Base-by-base conservation (phyloP, 2,329 filamentous ascomycete genomes). In the Botrytis porri region DNA sequence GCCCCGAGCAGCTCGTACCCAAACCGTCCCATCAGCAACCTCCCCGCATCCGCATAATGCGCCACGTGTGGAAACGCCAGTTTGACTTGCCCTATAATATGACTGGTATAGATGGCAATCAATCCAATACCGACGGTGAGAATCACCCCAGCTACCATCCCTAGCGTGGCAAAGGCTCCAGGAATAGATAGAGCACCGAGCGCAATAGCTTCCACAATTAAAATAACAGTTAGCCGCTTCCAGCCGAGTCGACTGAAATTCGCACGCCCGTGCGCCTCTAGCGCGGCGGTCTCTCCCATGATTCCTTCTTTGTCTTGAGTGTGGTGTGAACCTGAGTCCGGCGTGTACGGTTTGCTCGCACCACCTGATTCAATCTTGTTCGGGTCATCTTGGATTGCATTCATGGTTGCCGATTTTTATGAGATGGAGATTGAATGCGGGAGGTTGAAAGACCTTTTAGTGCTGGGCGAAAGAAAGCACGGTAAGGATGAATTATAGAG, bases 1-100 rank as follows among this genome's bases (percentile, higher is more conserved):
- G 82, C 78, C 6, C 86, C 87, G 67, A 88, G 81, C 45, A 90
- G 74, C 75, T 63, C 61, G 20, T 63, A 83, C 2, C 86, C 87
- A 60, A 85, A 81, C 14, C 77, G 80, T 0, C 89, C 89, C 67
- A 82, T 81, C 32, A 90, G 81, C 25, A 90, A 80, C 62, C 85
- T 82, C 20, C 87, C 88, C 4, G 87, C 88, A 77, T 91, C 88
- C 3, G 87, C 87, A 73, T 79, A 79, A 45, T 79, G 77, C 35
- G 75, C 73, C 10, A 80, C 77, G 16, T 78, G 51, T 18, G 78
- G 78, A 57, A 74, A 79, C 14, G 73, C 73, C 59, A 80, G 35
- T 69, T 79, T 79, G 60, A 80, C 76, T 39, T 83, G 81, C 14
- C 83, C 82, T 65, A 84, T 78, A 1, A 84, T 75, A 65, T 83